Evolutionary conservation across 306 rosid species (phyloP).

Genomic region (Trifolium fragiferum): DNA sequence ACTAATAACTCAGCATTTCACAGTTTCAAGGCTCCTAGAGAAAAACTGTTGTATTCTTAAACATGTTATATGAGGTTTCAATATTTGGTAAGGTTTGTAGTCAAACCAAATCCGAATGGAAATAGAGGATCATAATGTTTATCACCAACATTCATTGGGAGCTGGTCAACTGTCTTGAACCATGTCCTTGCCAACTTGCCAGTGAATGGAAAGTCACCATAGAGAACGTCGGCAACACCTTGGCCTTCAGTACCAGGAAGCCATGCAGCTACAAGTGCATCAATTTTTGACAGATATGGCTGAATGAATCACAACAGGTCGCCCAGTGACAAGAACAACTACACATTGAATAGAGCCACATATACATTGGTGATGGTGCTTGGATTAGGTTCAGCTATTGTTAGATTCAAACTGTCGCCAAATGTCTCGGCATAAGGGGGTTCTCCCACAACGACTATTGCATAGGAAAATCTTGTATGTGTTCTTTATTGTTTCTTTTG

Average conservation of each 20-base stretch:
- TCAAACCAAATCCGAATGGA: conserved; percentile 46
- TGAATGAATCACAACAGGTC: conserved; percentile 86
- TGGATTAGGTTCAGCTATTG: conserved; percentile 74
- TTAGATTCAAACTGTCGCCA: conserved; percentile 76
- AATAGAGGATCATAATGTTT: conserved; percentile 45
- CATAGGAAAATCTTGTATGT: conserved; percentile 64
- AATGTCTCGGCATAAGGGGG: conserved; percentile 76
- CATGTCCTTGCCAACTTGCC: conserved; percentile 47
- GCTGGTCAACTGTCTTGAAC: conserved; percentile 43
- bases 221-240: conserved; percentile 44
- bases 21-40: conserved; percentile 7
- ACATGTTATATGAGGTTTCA: conserved; percentile 9
- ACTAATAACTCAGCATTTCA: background rate
- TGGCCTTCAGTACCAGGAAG: conserved; percentile 82
- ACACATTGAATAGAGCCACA: conserved; percentile 68
- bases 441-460: conserved; percentile 89
- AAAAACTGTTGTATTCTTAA: background rate
- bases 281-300: conserved; percentile 65
- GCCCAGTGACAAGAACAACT: conserved; percentile 78
- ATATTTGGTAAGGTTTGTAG: conserved; percentile 25
- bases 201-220: conserved; percentile 41
- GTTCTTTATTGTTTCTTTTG: no score
- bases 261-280: conserved; percentile 94
- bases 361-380: conserved; percentile 70
- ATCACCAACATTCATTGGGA: conserved; percentile 52